Base-by-base conservation (phyloP, 2,329 filamentous ascomycete genomes). In the Diaporthe sp. region DNA sequence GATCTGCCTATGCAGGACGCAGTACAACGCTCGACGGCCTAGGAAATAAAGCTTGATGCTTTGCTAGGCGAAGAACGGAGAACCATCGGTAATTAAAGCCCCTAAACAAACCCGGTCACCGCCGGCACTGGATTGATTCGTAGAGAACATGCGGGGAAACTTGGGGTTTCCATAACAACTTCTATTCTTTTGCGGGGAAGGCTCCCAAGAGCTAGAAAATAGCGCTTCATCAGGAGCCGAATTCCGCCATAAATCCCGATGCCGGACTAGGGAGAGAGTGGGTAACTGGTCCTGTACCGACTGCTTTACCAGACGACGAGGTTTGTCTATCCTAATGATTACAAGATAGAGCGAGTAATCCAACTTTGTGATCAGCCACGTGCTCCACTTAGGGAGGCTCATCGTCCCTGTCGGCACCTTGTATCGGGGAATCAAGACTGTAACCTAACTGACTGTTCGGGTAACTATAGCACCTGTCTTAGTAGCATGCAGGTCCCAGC, bases 81-180 rank as follows among this genome's bases (percentile, higher is more conserved):
- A 39, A 39, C 7, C 65, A 68, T 68, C 65, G 65, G 65, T 68
- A 68, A 68, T 68, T 39, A 53, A 39, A 37, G 65, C 8, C 65
- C 65, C 65, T 68, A 53, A 46, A 55, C 46, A 55, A 34, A 69
- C 28, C 65, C n/a, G n/a, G 65, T 42, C 65, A 69, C 65, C 65
- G 65, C 65, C 65, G 46, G 65, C 65, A 69, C 28, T 69, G 34
- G 31, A 69, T 28, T 55, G 65, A 69, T 69, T 69, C 65, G 65
- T 37, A 42, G 22, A 55, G 65, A 69, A 69, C 65, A 69, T 55
- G 65, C 65, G 65, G 65, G 65, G 65, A 69, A 61, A 55, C 31
- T 46, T 55, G 65, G 65, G 65, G 65, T 55, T 19, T 39, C 3
- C 49, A 69, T 28, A 13, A 3, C 34, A 19, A 3, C 31, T 55